Evolutionary conservation across 352 stramenopile genomes (phyloP), one percentile per base, ranked within the genome.

Genomic region (Bremia lactucae): DNA sequence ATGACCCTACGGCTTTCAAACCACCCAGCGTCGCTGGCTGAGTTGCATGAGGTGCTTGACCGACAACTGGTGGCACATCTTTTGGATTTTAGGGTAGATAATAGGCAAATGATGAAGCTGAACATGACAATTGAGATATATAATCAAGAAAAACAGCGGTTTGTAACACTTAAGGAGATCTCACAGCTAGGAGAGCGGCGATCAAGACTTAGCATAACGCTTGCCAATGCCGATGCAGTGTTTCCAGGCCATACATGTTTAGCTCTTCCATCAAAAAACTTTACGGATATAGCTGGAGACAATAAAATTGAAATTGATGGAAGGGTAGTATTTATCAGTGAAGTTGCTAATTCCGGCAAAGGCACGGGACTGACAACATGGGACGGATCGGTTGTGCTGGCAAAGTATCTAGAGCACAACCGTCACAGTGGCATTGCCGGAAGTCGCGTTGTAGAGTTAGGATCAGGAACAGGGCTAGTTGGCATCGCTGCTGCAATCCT

Each of bases 301-400:
- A 59, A 65, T 0, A 36, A 36, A 4, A 76, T 94, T 45, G 35
- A 25, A n/a, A 83, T 94, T 43, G 61, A 66, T 16, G 70, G 68
- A 9, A 45, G 60, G 16, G 28, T 57, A 6, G 51, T 92, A 2
- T 45, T 59, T 19, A 62, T 91, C 13, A 62, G 52, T 10, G 77
- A 91, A 41, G 53, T 91, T 33, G 72, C 72, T 31, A 94, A 94
- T 53, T 83, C 80, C 1, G 77, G 78, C 18, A 56, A 83, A 36
- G 86, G 85, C 31, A 96, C 87, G 8, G 87, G 86, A 3, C 56
- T 95, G 26, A 94, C 81, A 15, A 94, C 85, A 7, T 96, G 86
- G 85, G 87, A 96, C 53, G 87, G 87, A 31, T 84, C 86, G 6
- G 71, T 95, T 3, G 71, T 96, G 24, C 58, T 96, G n/a, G 83